These are phyloP conservation scores for Boletus barrowsii DNA, from an alignment of 768 basidiomycete species.

Conservation along the genomic window DNA sequence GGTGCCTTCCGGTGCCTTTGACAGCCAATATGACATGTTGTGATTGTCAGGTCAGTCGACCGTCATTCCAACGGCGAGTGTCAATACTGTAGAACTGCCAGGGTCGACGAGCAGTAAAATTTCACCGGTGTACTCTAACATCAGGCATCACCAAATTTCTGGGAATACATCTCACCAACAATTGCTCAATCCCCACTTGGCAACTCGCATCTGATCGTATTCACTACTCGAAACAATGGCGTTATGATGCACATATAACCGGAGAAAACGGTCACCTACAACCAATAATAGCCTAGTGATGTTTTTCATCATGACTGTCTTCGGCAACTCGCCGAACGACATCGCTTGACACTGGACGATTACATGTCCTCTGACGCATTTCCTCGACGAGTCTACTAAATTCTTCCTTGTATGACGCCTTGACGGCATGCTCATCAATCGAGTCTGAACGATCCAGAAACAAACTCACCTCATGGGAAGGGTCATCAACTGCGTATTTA, in stretches of 20 bases:
- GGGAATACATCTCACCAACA: constrained; percentile 8
- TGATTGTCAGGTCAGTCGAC: background rate
- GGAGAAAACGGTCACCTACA: background rate
- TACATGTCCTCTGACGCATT: constrained; percentile 35
- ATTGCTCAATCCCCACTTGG: background rate
- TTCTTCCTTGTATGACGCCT: constrained; percentile 29
- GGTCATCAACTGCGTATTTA: constrained; percentile 36
- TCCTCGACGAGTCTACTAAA: constrained; percentile 35
- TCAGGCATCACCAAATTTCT: background rate
- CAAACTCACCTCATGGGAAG: constrained; percentile 38
- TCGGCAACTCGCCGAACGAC: constrained; percentile 25
- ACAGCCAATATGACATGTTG: constrained; percentile 4
- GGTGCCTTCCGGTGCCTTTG: background rate
- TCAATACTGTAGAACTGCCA: background rate
- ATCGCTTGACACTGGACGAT: constrained; percentile 6
- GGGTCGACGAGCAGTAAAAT: background rate
- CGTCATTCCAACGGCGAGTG: background rate
- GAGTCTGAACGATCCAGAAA: background rate
- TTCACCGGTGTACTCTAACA: background rate
- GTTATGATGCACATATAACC: background rate
- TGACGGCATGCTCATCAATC: background rate
- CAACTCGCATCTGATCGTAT: background rate
- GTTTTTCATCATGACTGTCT: constrained; percentile 38
- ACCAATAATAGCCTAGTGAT: constrained; percentile 1
- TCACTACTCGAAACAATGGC: background rate